phyloP scores from a whole-genome alignment of 73 alveolate genomes.

The Uronychia setigera region DNA sequence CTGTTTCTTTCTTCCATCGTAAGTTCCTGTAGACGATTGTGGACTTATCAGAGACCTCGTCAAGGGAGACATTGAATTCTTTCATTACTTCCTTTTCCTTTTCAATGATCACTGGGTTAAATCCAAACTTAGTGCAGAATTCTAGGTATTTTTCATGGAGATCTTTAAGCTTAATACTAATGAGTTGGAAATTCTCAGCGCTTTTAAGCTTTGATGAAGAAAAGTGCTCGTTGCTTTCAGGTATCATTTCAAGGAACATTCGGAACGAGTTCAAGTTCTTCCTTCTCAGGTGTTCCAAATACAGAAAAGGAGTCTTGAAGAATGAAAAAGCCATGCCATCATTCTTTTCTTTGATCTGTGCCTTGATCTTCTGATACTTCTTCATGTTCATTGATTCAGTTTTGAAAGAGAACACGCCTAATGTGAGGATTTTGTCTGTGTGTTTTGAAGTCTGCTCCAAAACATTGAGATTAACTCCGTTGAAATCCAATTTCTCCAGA shows the following conservation, averaged over 20 bases:
- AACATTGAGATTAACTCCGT: neutral
- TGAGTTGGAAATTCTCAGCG: neutral
- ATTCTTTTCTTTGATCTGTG: neutral
- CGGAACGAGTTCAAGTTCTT: slow-evolving; percentile 3
- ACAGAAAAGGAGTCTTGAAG: slow-evolving; percentile 2
- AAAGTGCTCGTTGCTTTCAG: slow-evolving; percentile 2
- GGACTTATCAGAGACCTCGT: neutral
- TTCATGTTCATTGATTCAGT: neutral
- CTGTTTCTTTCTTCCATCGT: slow-evolving; percentile 19
- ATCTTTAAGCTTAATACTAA: neutral
- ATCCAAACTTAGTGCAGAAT: slow-evolving; percentile 29
- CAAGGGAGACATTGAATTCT: neutral
- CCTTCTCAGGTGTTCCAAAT: slow-evolving; percentile 1
- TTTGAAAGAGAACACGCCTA: neutral
- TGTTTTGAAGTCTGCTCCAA: slow-evolving; percentile 6
- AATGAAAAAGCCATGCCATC: neutral
- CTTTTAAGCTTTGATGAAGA: neutral
- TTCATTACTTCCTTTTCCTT: neutral
- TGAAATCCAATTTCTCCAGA: neutral
- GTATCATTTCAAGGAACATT: neutral
- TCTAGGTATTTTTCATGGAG: slow-evolving; percentile 15
- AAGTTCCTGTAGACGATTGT: slow-evolving; percentile 9
- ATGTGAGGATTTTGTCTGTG: neutral
- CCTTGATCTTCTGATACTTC: neutral
- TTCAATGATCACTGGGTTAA: neutral